Base-by-base conservation (phyloP, 1,284 basidiomycete genomes). In the Amylostereum areolatum region DNA sequence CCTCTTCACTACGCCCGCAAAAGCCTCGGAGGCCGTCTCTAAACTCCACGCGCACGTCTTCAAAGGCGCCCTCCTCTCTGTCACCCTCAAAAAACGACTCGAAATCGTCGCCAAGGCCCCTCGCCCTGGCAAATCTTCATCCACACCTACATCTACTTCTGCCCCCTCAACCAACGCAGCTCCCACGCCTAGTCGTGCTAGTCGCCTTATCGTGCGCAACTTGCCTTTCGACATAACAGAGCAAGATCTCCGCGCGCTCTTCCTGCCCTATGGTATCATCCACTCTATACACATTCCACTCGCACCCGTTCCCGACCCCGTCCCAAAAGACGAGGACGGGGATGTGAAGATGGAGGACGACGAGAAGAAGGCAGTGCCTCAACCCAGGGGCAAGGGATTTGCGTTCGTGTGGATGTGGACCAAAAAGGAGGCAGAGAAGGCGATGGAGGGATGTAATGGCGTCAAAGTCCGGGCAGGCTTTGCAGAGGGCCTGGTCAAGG, bases 361-460 rank as follows among this genome's bases (percentile, higher is more conserved):
- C 24, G 44, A 41, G 37, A 43, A 50, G 39, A 61, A 28, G 59
- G 58, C 47, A 24, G 45, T 31, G 1, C 43, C 39, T 56, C 51
- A 49, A 40, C 55, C 67, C 2, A 73, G 81, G 25, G 78, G 78
- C 25, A 86, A 90, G 57, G 95, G 96, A 0, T 99, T 97, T 59
- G 96, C 93, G 0, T 98, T 99, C 60, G 85, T 98, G 10, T 97
- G 94, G 92, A 94, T 92, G 78, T 68, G 94, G 54, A 86, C 83
- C 55, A 83, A 81, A 59, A 85, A 87, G 53, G 91, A 95, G 61
- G 95, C 94, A 3, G 87, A 93, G 62, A 74, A 75, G 45, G 96
- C 94, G 0, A 77, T 98, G 55, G 84, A 85, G 56, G 82, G 75
- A 4, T 81, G 92, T 54, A 98, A 98, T 61, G 94, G 92, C 10